Percentiles rank a stretch among this genome's conserved stretches.
These are phyloP conservation scores for Nematodospora anomalae DNA, from an alignment of 1,139 yeast genomes.

Conservation along the genomic window DNA sequence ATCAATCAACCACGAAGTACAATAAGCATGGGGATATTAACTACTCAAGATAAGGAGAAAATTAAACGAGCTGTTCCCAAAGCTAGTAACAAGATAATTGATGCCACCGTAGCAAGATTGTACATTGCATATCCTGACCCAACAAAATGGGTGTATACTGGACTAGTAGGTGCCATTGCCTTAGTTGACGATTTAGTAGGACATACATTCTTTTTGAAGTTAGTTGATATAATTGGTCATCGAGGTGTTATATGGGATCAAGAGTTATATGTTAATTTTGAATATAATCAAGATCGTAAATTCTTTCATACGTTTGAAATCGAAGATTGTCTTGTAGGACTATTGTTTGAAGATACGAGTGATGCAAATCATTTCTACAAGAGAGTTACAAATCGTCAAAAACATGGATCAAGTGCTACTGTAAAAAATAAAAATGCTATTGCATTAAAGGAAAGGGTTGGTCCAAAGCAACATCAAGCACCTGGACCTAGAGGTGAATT, in stretches of 20 bases:
- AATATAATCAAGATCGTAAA: slow-evolving; percentile 88
- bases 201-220: slow-evolving; percentile 84
- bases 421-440: slow-evolving; percentile 83
- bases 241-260: slow-evolving; percentile 97
- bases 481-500: slow-evolving; percentile 78
- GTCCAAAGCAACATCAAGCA: slow-evolving; percentile 30
- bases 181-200: slow-evolving; percentile 93
- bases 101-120: slow-evolving; percentile 86
- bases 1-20: not conserved
- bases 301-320: slow-evolving; percentile 94
- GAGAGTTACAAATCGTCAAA: slow-evolving; percentile 70
- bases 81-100: slow-evolving; percentile 81
- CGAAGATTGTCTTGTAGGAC: slow-evolving; percentile 87
- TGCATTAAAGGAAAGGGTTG: slow-evolving; percentile 60
- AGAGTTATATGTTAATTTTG: slow-evolving; percentile 83
- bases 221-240: slow-evolving; percentile 80
- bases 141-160: slow-evolving; percentile 82
- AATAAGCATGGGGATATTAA: slow-evolving; percentile 54
- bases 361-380: slow-evolving; percentile 88
- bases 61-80: slow-evolving; percentile 88
- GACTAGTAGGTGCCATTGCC: slow-evolving; percentile 81
- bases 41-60: slow-evolving; percentile 77
- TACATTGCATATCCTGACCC: slow-evolving; percentile 89
- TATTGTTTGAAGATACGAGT: slow-evolving; percentile 81
- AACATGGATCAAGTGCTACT: slow-evolving; percentile 85